phyloP scores from a whole-genome alignment of 441 rosid genomes.

The Bocquillonia castaneifolia region DNA sequence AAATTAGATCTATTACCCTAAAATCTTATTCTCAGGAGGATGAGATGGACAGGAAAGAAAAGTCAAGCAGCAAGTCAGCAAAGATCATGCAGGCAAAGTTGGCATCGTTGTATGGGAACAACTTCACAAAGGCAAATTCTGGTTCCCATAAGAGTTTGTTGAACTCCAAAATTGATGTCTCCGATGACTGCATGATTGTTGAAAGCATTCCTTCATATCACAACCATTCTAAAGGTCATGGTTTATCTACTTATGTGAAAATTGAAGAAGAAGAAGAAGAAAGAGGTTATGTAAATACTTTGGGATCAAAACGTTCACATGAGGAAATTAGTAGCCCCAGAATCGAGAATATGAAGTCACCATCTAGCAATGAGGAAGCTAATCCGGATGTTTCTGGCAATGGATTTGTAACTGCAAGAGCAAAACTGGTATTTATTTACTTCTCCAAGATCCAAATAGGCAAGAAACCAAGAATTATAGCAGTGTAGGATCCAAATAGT shows the following conservation, averaged over 20 bases:
- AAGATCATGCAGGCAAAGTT: conserved; percentile 54
- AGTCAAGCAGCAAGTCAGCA: conserved; percentile 38
- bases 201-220: conserved; percentile 33
- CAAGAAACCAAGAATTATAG: not conserved
- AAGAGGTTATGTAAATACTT: conserved; percentile 37
- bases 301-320: conserved; percentile 59
- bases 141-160: conserved; percentile 31
- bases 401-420: conserved; percentile 84
- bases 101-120: conserved; percentile 70
- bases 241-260: conserved; percentile 27
- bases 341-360: conserved; percentile 33
- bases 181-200: conserved; percentile 48
- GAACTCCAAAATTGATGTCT: conserved; percentile 36
- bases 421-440: conserved; percentile 61
- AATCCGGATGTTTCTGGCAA: conserved; percentile 45
- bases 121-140: conserved; percentile 35
- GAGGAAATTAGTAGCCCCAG: conserved; percentile 43
- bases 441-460: not conserved
- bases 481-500: not conserved
- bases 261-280: conserved; percentile 55
- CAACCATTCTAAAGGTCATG: conserved; percentile 31
- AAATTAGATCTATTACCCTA: conserved; percentile 3
- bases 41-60: conserved; percentile 32
- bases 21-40: conserved; percentile 49
- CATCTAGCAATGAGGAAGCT: conserved; percentile 41